Evolutionary conservation across 2,329 filamentous ascomycete genomes (phyloP).

Genomic region (Tolypocladium inflatum): DNA sequence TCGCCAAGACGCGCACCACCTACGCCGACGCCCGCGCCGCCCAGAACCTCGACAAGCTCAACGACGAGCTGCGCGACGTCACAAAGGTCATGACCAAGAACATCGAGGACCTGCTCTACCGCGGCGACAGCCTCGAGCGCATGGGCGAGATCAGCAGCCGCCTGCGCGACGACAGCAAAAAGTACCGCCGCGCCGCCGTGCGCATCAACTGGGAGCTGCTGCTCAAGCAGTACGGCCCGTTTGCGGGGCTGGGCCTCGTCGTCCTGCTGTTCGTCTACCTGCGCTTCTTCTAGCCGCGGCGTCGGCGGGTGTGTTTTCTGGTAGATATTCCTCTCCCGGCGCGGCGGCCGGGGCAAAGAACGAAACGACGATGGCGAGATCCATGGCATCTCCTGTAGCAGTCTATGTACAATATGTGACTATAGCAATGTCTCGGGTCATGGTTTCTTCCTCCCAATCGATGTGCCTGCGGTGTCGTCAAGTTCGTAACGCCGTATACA

Average conservation of each 20-base stretch:
- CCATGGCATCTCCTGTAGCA: constrained; percentile 1
- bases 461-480: constrained; percentile 1
- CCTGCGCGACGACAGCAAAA: constrained; percentile 84
- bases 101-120: constrained; percentile 92
- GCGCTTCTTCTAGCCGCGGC: constrained; percentile 68
- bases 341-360: neutral
- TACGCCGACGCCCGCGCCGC: constrained; percentile 89
- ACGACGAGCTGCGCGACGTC: constrained; percentile 94
- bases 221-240: constrained; percentile 91
- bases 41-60: constrained; percentile 89
- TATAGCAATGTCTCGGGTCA: constrained; percentile 4
- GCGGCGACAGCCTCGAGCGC: constrained; percentile 86
- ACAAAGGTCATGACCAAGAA: constrained; percentile 99
- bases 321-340: neutral
- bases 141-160: constrained; percentile 93
- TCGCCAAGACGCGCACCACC: constrained; percentile 81
- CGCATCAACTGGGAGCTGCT: constrained; percentile 97
- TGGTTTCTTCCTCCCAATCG: neutral
- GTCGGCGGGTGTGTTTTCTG: neutral
- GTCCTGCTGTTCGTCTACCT: constrained; percentile 84
- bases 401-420: constrained; percentile 14
- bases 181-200: constrained; percentile 86
- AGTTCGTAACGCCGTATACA: constrained; percentile 4
- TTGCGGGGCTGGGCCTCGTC: constrained; percentile 72
- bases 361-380: neutral